Conservation (phyloP, 208 protist species). For the Trypanosoma avium region DNA sequence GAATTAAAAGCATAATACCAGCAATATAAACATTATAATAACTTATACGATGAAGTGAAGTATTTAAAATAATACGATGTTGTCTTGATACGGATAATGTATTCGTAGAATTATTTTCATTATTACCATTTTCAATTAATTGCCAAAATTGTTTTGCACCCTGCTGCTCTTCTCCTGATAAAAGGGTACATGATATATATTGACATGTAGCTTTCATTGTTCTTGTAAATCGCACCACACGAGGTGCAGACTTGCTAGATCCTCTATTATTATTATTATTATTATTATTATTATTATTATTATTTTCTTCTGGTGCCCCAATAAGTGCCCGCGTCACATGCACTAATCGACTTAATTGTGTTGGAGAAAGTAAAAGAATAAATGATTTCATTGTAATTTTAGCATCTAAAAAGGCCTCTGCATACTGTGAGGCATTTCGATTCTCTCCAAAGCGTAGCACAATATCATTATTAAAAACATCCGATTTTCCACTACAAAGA, state of each 20-base stretch:
- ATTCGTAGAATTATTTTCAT: not conserved
- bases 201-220: slow-evolving; percentile 27
- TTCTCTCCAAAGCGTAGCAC: slow-evolving; percentile 18
- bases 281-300: too few relatives aligned
- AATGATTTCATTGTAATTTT: slow-evolving; percentile 23
- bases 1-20: slow-evolving; percentile 24
- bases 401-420: slow-evolving; percentile 10
- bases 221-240: slow-evolving; percentile 11
- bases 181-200: slow-evolving; percentile 24
- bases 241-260: too few relatives aligned
- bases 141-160: slow-evolving; percentile 22
- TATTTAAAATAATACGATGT: slow-evolving; percentile 20
- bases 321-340: slow-evolving; percentile 21
- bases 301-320: slow-evolving; percentile 16
- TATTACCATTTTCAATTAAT: slow-evolving; percentile 1
- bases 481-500: slow-evolving; percentile 19
- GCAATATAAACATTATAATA: slow-evolving; percentile 28
- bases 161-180: slow-evolving; percentile 14
- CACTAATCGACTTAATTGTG: slow-evolving; percentile 20
- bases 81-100: not conserved
- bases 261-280: too few relatives aligned
- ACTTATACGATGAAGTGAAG: slow-evolving; percentile 7
- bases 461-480: slow-evolving; percentile 24
- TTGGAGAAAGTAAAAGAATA: slow-evolving; percentile 25
- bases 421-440: not conserved